Evolutionary conservation across 2,329 filamentous ascomycete genomes (phyloP).

Genomic region (Rhynchosporium agropyri): DNA sequence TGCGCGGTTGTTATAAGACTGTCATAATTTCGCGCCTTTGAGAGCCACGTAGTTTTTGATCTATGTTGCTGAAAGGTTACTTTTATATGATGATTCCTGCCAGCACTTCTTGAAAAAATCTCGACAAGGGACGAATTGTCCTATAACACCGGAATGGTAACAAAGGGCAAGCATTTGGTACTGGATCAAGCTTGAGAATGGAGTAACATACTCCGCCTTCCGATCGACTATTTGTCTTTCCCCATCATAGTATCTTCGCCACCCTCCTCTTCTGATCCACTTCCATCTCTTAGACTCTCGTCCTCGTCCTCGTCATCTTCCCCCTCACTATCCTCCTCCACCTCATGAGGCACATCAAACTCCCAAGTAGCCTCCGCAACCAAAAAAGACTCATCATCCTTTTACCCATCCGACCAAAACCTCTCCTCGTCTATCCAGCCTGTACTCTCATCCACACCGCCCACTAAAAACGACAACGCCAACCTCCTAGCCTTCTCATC

Average conservation of each 20-base stretch:
- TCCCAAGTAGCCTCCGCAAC: slow-evolving; percentile 26
- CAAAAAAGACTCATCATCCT: slow-evolving; percentile 12
- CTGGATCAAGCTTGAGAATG: too few relatives aligned
- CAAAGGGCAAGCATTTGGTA: too few relatives aligned
- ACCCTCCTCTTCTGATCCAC: neutral
- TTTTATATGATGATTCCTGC: too few relatives aligned
- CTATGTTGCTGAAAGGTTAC: too few relatives aligned
- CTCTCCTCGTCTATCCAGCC: slow-evolving; percentile 20
- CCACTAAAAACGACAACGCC: slow-evolving; percentile 21
- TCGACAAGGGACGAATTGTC: too few relatives aligned
- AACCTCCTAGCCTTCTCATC: slow-evolving; percentile 25
- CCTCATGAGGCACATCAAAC: slow-evolving; percentile 3
- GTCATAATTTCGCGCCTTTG: too few relatives aligned
- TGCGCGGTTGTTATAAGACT: too few relatives aligned
- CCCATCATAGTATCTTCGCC: neutral
- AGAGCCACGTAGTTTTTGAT: too few relatives aligned
- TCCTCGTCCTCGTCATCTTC: slow-evolving; percentile 5
- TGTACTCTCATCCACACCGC: slow-evolving; percentile 6
- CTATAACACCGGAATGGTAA: too few relatives aligned
- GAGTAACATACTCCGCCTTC: too few relatives aligned
- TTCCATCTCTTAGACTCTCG: neutral
- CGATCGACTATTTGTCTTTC: neutral
- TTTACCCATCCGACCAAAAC: slow-evolving; percentile 15
- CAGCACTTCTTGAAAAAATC: too few relatives aligned
- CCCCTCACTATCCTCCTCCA: slow-evolving; percentile 12